phyloP scores from a whole-genome alignment of 2,329 filamentous ascomycete genomes.

The Botrytis fragariae region DNA sequence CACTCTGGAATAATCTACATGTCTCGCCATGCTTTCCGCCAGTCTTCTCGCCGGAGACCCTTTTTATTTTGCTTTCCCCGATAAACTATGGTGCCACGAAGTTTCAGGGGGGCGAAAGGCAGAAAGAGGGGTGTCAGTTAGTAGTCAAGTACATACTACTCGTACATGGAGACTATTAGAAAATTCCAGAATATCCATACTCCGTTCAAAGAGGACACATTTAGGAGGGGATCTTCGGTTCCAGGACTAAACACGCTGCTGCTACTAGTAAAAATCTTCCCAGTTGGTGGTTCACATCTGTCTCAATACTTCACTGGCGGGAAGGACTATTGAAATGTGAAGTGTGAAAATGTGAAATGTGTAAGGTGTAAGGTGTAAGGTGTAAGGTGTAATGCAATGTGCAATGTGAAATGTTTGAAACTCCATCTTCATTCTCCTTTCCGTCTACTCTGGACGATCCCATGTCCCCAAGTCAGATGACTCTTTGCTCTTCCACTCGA shows the following conservation, averaged over 20 bases:
- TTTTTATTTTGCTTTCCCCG: not conserved
- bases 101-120: not conserved
- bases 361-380: too few species aligned
- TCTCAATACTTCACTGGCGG: not conserved
- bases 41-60: not conserved
- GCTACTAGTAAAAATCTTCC: not conserved
- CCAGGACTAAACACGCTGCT: not conserved
- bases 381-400: too few species aligned
- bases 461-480: not conserved
- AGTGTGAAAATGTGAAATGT: not conserved
- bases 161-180: not conserved
- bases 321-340: not conserved
- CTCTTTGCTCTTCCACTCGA: too few species aligned
- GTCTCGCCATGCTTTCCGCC: not conserved
- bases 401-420: not conserved
- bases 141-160: not conserved
- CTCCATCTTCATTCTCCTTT: not conserved
- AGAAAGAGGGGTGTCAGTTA: not conserved
- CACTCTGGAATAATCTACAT: not conserved
- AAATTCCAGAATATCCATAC: not conserved
- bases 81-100: conserved; percentile 7
- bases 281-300: not conserved
- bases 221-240: not conserved
- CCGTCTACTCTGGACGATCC: not conserved
- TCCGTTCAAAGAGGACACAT: not conserved